Evolutionary conservation across 2,329 filamentous ascomycete genomes (phyloP).

Genomic region (Penicillium griseofulvum): DNA sequence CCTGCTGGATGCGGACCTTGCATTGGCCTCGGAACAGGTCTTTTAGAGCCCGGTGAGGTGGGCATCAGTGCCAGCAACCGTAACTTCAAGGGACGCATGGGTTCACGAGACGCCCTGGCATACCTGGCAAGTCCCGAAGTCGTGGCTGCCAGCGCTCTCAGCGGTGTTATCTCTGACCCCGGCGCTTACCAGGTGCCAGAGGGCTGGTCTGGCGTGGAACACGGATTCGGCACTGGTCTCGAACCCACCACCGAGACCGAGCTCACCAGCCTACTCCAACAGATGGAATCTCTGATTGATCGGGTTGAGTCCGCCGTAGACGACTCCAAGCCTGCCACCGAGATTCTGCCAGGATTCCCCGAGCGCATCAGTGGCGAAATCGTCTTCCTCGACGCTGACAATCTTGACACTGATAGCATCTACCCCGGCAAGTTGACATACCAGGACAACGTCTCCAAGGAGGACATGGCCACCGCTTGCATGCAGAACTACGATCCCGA

Average conservation of each 20-base stretch:
- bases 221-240: conserved; percentile 70
- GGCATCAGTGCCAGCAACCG: conserved; percentile 81
- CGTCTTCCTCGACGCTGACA: conserved; percentile 79
- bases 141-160: conserved; percentile 82
- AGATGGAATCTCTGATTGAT: conserved; percentile 63
- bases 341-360: conserved; percentile 82
- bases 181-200: conserved; percentile 74
- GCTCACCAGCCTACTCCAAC: conserved; percentile 66
- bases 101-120: conserved; percentile 71
- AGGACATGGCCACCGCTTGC: conserved; percentile 82
- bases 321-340: conserved; percentile 46
- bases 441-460: conserved; percentile 72
- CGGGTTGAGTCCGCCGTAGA: conserved; percentile 49
- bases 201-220: conserved; percentile 59
- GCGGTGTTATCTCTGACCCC: conserved; percentile 58
- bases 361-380: conserved; percentile 82
- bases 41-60: conserved; percentile 80
- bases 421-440: conserved; percentile 93
- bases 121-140: conserved; percentile 89
- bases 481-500: conserved; percentile 89
- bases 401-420: conserved; percentile 89
- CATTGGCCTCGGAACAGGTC: conserved; percentile 77
- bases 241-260: conserved; percentile 61
- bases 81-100: conserved; percentile 92
- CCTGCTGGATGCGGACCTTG: conserved; percentile 78